These are phyloP conservation scores for Calonectria honghensis DNA, from an alignment of 2,329 filamentous ascomycete genomes.

Conservation along the genomic window DNA sequence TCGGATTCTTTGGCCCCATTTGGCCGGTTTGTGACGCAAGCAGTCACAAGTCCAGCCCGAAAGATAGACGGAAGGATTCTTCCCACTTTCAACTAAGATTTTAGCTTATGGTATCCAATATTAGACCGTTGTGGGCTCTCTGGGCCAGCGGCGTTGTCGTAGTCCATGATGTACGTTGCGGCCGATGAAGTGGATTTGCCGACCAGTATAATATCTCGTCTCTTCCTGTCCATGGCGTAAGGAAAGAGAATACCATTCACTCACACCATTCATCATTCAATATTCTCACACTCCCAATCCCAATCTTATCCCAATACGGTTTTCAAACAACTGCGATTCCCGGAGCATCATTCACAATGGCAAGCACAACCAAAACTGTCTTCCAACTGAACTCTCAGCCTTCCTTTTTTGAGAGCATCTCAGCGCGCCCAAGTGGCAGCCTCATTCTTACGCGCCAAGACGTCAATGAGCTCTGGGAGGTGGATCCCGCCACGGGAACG, in stretches of 20 bases:
- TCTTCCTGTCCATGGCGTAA: not conserved
- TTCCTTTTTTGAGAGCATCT: not conserved
- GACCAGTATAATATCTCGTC: not conserved
- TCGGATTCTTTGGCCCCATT: not conserved
- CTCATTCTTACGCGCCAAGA: not conserved
- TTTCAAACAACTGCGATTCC: not conserved
- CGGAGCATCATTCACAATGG: not conserved
- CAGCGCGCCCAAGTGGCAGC: not conserved
- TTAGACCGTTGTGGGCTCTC: not conserved
- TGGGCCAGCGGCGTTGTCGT: not conserved
- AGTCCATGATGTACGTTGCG: not conserved
- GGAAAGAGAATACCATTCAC: not conserved
- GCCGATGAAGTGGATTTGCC: not conserved
- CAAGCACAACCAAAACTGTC: not conserved
- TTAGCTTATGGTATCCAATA: not conserved
- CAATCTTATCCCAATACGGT: not conserved
- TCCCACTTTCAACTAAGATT: not conserved
- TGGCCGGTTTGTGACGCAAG: not conserved
- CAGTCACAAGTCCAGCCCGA: not conserved
- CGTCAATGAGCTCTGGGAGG: slow-evolving; percentile 1
- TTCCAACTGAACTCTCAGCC: not conserved
- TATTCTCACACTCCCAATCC: not conserved
- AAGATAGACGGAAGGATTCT: not conserved
- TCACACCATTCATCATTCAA: not conserved
- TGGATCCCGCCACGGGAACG: not conserved